Conservation (phyloP, 805 yeast species). For the Candida berthetii region DNA sequence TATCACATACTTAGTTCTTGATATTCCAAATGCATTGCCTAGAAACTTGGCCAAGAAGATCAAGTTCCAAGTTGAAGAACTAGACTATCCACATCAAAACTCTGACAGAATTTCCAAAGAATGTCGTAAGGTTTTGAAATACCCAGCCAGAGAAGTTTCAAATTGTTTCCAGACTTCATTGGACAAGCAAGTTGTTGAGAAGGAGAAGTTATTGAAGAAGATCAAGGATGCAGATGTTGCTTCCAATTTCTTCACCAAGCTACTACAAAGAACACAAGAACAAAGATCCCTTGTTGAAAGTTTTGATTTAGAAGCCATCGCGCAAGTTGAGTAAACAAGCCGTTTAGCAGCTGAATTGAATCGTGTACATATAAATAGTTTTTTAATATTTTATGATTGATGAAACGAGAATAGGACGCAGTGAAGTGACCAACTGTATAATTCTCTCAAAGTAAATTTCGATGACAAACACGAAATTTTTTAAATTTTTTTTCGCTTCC, state of each 20-base stretch:
- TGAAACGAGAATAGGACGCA: too few relatives aligned
- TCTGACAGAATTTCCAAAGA: constrained; percentile 77
- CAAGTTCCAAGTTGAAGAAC: constrained; percentile 48
- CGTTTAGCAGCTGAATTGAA: too few relatives aligned
- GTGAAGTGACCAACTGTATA: too few relatives aligned
- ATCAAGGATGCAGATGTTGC: constrained; percentile 53
- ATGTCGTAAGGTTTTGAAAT: constrained; percentile 71
- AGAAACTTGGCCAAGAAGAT: constrained; percentile 74
- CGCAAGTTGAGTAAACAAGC: constrained; percentile 4
- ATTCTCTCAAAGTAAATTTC: too few relatives aligned
- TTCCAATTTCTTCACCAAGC: constrained; percentile 43
- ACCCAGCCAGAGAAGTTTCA: constrained; percentile 79
- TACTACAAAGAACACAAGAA: constrained; percentile 36
- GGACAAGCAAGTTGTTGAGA: constrained; percentile 53
- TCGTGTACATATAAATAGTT: too few relatives aligned
- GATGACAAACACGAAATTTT: too few relatives aligned
- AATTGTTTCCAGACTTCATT: constrained; percentile 59
- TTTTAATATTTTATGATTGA: too few relatives aligned
- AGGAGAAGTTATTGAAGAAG: constrained; percentile 45
- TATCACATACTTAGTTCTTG: constrained; percentile 59
- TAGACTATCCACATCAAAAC: constrained; percentile 76
- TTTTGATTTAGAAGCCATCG: constrained; percentile 32
- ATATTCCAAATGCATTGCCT: constrained; percentile 87
- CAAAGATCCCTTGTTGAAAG: constrained; percentile 36
- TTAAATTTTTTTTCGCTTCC: too few relatives aligned